Evolutionary conservation across 176 grass and related monocot species (phyloP), one percentile per base, ranked within the genome.

Genomic region (Olyra latifolia): DNA sequence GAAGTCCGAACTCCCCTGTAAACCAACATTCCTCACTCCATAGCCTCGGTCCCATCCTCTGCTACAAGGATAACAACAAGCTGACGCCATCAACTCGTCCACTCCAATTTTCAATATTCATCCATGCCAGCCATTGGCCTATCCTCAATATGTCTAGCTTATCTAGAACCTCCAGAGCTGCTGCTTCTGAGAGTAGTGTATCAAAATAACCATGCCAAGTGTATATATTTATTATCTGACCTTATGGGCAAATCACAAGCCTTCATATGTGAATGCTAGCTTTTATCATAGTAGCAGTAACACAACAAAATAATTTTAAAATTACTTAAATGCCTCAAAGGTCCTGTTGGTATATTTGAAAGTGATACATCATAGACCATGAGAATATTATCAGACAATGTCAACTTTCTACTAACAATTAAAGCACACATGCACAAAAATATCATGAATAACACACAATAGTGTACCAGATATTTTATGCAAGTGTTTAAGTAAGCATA

Each of bases 261-360:
- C 60, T 75, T 54, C n/a, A n/a, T n/a, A 67, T 74, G 12, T 61
- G 75, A 84, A 79, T 29, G 10, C 41, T 69, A 79, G 29, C 49
- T 32, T n/a, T 57, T 58, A 67, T 28, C 13, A 45, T 20, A 78
- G 20, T 35, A 83, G 59, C 68, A 58, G 15, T 72, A 22, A 20
- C 25, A 72, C 8, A 35, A 23, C 6, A 28, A 38, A 67, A 32
- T 68, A 35, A 74, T 61, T 29, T 27, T 28, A 61, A 75, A 66
- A 24, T 75, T 80, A 48, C 38, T 66, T 78, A 79, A 78, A 24
- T 62, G 13, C 60, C 48, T 22, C 59, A 14, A 83, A 47, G 66
- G 27, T 10, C 42, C 61, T 43, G 25, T 42, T 82, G 2, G 35
- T 50, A 52, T 61, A 44, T 82, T 27, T 62, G 44, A 76, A 69